Base-by-base conservation (phyloP, 768 basidiomycete genomes). In the Multifurca ochricompacta region DNA sequence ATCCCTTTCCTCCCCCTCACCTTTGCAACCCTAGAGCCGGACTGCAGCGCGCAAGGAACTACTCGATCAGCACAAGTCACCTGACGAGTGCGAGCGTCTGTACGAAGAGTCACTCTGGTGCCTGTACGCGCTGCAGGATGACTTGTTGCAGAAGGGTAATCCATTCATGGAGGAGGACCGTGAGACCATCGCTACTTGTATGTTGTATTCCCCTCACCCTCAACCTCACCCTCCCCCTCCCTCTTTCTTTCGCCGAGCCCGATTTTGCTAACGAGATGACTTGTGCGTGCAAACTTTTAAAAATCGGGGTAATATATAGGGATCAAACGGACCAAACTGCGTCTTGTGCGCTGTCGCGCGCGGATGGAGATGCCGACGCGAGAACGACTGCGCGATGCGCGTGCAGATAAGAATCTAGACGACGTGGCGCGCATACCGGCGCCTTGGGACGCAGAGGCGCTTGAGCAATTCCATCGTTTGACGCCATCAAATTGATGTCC, bases 101-200 rank as follows among this genome's bases (percentile, higher is more conserved):
- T 99, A 98, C 69, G 94, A 97, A 64, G 91, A 91, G 63, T 91
- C 91, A 0, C 68, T 98, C 7, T 96, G 92, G 91, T 88, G 93
- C 66, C 74, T 98, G 28, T 90, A 93, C 60, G 87, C 92, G 0
- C 74, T 98, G 7, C 85, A 93, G 66, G 96, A 98, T 65, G 88
- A 95, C 63, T 74, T 91, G 1, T 66, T 87, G 57, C 86, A 91
- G 67, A 79, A 76, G 8, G 87, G 83, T 13, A 91, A 90, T 64
- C 87, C 90, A 2, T 91, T 84, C 68, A 78, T 83, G 78, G 87
- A 88, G 48, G 88, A 91, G 61, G 90, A 91, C 63, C 77, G 83
- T 28, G 77, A 79, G 36, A 89, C 86, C 4, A 88, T 91, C 44
- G 77, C 80, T 14, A 88, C 79, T 2, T 91, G 88, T 88, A 56